phyloP scores from a whole-genome alignment of 305 asterid species.

The Striga hermonthica region DNA sequence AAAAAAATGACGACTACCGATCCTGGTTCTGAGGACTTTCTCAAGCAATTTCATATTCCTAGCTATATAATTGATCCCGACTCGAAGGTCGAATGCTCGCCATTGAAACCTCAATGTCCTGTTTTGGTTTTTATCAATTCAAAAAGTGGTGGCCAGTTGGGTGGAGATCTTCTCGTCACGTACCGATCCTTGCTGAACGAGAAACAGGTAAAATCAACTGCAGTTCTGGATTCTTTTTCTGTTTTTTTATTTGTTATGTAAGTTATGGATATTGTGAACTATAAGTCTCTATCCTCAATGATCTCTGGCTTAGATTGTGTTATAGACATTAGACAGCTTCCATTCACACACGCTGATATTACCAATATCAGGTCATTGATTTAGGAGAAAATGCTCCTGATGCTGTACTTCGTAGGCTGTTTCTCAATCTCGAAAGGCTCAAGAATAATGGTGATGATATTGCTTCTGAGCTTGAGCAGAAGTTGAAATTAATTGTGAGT shows the following conservation, averaged over 20 bases:
- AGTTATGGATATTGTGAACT: too few species aligned
- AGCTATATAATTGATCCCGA: slow-evolving; percentile 49
- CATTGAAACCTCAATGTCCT: slow-evolving; percentile 59
- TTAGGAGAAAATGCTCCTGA: slow-evolving; percentile 86
- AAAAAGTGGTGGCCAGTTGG: slow-evolving; percentile 92
- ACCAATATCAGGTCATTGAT: slow-evolving; percentile 69
- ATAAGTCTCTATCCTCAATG: background rate
- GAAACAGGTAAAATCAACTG: slow-evolving; percentile 52
- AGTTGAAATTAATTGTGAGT: slow-evolving; percentile 75
- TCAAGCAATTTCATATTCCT: slow-evolving; percentile 61
- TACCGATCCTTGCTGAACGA: slow-evolving; percentile 59
- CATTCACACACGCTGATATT: background rate
- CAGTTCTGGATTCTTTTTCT: background rate
- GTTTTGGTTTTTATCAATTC: slow-evolving; percentile 88
- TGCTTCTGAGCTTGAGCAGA: slow-evolving; percentile 52
- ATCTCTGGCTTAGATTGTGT: background rate
- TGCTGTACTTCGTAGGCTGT: slow-evolving; percentile 53
- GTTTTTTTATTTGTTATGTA: background rate
- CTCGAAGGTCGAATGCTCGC: slow-evolving; percentile 28
- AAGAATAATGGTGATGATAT: slow-evolving; percentile 56
- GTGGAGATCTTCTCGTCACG: slow-evolving; percentile 76
- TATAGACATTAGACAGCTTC: background rate
- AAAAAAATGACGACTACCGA: slow-evolving; percentile 31
- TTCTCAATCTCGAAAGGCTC: slow-evolving; percentile 54
- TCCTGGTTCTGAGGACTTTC: slow-evolving; percentile 37